Percentiles rank a stretch among this genome's conserved stretches.
Conservation (phyloP, 2,329 filamentous ascomycete species). For the Exophiala bonariae region DNA sequence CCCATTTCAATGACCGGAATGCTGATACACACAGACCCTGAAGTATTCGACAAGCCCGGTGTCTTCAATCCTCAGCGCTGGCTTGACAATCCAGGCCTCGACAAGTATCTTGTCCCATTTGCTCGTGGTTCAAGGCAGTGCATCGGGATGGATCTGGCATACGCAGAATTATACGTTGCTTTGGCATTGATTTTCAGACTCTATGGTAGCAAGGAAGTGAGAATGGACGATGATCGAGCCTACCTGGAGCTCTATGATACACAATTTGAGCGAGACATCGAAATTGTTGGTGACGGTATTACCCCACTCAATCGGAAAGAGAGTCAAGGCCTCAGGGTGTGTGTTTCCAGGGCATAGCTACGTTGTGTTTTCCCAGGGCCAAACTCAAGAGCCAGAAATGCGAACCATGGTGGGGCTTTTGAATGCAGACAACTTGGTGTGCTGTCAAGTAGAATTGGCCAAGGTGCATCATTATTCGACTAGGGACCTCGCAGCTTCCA, state of each 20-base stretch:
- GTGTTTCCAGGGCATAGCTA: not conserved
- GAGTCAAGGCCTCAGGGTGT: slow-evolving; percentile 7
- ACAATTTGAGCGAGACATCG: slow-evolving; percentile 12
- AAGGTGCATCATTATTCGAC: too few relatives aligned
- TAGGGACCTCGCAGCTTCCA: too few relatives aligned
- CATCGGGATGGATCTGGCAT: slow-evolving; percentile 37
- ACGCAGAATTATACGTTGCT: slow-evolving; percentile 21
- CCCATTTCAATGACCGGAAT: slow-evolving; percentile 29
- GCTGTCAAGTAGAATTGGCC: too few relatives aligned
- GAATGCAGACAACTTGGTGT: not conserved
- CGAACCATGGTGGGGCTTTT: too few relatives aligned
- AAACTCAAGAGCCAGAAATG: too few relatives aligned
- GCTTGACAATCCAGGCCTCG: slow-evolving; percentile 36
- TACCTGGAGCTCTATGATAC: slow-evolving; percentile 11
- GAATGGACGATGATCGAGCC: slow-evolving; percentile 13
- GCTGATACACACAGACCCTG: slow-evolving; percentile 28
- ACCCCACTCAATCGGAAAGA: slow-evolving; percentile 10
- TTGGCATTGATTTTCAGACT: slow-evolving; percentile 17
- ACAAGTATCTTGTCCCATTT: slow-evolving; percentile 42
- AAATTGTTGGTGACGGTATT: slow-evolving; percentile 20
- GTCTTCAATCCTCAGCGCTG: slow-evolving; percentile 43
- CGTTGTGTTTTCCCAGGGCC: too few relatives aligned
- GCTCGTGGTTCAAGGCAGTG: slow-evolving; percentile 42
- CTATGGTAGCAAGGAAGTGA: slow-evolving; percentile 20
- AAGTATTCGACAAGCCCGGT: slow-evolving; percentile 36